These are phyloP conservation scores for Geopyxis carbonaria DNA, from an alignment of 495 filamentous ascomycete genomes.

Conservation along the genomic window DNA sequence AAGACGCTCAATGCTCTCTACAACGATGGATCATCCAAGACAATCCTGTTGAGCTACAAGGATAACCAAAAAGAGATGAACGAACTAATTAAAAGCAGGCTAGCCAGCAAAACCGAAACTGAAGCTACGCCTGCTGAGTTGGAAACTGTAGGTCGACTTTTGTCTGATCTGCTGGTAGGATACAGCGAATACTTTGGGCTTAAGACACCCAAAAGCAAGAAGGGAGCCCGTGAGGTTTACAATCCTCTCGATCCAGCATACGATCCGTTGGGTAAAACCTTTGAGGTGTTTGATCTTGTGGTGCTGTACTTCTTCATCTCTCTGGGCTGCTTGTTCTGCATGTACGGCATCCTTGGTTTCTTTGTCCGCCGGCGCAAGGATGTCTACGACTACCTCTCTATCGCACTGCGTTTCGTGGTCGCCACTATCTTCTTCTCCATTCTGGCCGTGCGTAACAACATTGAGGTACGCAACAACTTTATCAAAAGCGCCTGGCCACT, in stretches of 20 bases:
- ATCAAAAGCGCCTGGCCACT: conserved; percentile 16
- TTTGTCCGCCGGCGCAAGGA: conserved; percentile 21
- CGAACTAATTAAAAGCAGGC: too few species aligned
- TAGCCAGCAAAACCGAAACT: too few species aligned
- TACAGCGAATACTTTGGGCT: conserved; percentile 18
- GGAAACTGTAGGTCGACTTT: neutral
- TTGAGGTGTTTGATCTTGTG: conserved; percentile 13
- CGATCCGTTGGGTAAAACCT: conserved; percentile 3
- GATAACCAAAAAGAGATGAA: conserved; percentile 1
- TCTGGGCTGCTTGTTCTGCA: conserved; percentile 10
- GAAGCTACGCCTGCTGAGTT: neutral
- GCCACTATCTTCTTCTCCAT: conserved; percentile 4
- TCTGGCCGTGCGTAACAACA: neutral
- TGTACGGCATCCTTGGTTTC: conserved; percentile 18
- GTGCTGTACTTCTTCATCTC: conserved; percentile 20
- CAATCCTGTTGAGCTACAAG: conserved; percentile 9
- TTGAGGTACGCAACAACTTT: conserved; percentile 8
- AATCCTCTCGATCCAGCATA: neutral
- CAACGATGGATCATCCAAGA: conserved; percentile 13
- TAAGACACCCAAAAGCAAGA: conserved; percentile 8
- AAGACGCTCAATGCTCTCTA: conserved; percentile 6
- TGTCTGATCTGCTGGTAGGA: conserved; percentile 4
- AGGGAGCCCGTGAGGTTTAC: neutral
- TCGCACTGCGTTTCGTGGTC: conserved; percentile 11
- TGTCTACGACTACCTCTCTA: conserved; percentile 18